Evolutionary conservation across 805 yeast species (phyloP), one percentile per base, ranked within the genome.

Genomic region (Hanseniaspora vineae): DNA sequence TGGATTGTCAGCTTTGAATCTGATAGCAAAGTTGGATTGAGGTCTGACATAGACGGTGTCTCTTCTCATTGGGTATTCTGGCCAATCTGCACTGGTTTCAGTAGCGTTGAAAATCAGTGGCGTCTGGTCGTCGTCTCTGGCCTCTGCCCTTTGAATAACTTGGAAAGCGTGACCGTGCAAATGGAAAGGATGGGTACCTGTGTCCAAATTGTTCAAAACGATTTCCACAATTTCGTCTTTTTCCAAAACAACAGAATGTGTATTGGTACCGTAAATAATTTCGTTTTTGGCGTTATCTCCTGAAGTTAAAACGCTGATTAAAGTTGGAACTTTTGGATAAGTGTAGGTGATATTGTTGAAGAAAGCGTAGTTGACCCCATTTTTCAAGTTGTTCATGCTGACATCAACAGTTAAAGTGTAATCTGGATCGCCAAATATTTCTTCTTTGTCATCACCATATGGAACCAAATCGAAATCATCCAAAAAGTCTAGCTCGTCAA

Each of bases 121-220:
- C 17, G 70, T 69, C 44, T 67, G 72, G 32, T 62, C 73, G 46
- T 74, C 81, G 49, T 67, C 67, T 46, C 74, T 77, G 42, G 72
- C 78, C 31, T 71, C 77, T 45, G 82, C 86, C 66, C 96, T 75
- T 52, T 76, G 80, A 50, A 87, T 64, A 10, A 83, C 72, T 69
- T 90, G 97, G 84, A 89, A 90, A 45, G 66, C 77, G 46, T 70
- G 74, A 32, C 98, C 98, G 69, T 90, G 98, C 62, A 90, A 70
- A 68, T 90, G 98, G 92, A 90, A 90, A 31, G 98, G 97, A 70
- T 90, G 98, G 57, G 73, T 82, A 62, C 97, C 97, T 6, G 95
- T 77, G 66, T 90, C 98, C 51, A 68, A 68, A 66, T 88, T 89
- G 71, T 90, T 90, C 42, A 90, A 59, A 6, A 85, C 84, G 55